phyloP scores from a whole-genome alignment of 352 stramenopile species.

The Phytophthora sp. region DNA sequence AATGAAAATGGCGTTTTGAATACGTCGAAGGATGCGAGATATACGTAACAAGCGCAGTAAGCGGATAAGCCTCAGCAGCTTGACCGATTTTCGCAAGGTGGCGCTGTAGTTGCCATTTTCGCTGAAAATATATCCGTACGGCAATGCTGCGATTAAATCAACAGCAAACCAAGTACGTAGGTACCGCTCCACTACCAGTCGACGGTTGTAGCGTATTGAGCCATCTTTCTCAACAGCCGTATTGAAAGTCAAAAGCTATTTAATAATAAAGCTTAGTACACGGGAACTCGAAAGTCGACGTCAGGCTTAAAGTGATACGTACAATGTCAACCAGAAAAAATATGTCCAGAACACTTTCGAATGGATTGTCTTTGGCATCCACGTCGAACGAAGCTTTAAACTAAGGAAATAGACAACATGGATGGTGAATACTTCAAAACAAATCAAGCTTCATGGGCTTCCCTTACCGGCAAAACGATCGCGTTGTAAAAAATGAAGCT shows the following conservation, averaged over 20 bases:
- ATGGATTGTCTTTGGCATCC: conserved; percentile 32
- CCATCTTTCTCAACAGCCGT: conserved; percentile 59
- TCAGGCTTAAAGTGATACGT: too few species aligned
- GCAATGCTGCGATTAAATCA: conserved; percentile 56
- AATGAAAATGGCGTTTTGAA: conserved; percentile 75
- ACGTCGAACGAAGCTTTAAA: conserved; percentile 72
- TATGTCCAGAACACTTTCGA: conserved; percentile 57
- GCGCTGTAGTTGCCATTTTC: conserved; percentile 26
- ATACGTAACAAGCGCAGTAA: conserved; percentile 74
- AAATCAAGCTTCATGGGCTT: too few species aligned
- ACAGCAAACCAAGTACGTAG: conserved; percentile 56
- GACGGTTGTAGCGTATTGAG: conserved; percentile 50
- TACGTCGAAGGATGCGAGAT: conserved; percentile 64
- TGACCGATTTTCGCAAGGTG: conserved; percentile 51
- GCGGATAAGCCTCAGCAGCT: conserved; percentile 63
- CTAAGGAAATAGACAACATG: conserved; percentile 17
- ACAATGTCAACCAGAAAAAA: conserved; percentile 79
- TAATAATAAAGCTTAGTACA: too few species aligned
- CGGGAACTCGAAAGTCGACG: too few species aligned
- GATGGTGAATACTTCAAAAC: too few species aligned
- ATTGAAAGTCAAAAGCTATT: conserved; percentile 61
- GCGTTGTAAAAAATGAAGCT: conserved; percentile 81
- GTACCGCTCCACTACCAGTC: conserved; percentile 44
- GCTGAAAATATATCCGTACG: conserved; percentile 50
- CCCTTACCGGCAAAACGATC: conserved; percentile 60